Evolutionary conservation across 78 protist species (phyloP).

Genomic region (Paratrimastix pyriformis): DNA sequence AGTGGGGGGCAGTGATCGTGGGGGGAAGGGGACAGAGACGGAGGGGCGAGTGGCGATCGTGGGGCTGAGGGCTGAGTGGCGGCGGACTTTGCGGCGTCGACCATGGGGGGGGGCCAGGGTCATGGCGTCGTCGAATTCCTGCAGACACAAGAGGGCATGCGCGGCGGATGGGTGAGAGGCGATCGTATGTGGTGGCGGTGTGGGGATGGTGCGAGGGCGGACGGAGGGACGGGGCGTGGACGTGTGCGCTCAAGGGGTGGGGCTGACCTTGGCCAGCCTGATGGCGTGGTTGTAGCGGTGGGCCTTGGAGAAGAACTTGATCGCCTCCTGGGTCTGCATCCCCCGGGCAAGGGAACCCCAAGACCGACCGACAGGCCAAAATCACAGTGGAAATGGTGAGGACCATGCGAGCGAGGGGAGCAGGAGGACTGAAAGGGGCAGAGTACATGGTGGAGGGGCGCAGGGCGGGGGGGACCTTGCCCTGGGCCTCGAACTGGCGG

Average conservation of each 20-base stretch:
- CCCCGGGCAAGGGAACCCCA: no score
- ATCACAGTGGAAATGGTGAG: no score
- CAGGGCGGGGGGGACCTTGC: neutral
- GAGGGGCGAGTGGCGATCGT: no score
- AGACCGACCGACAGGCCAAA: no score
- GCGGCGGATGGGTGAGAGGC: neutral
- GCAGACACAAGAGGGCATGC: no score
- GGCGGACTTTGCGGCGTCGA: constrained; percentile 15
- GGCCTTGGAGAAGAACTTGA: constrained; percentile 29
- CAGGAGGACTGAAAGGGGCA: no score
- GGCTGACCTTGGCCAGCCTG: constrained; percentile 46
- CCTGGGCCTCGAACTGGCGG: constrained; percentile 18
- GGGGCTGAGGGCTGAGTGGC: no score
- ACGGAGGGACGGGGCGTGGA: neutral
- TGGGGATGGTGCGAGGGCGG: constrained; percentile 33
- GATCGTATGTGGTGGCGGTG: constrained; percentile 11
- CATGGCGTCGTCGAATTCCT: neutral
- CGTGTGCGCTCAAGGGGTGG: constrained; percentile 20
- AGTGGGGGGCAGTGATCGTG: neutral
- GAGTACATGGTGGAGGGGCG: no score
- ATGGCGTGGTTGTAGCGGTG: constrained; percentile 46
- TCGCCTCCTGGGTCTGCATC: constrained; percentile 45
- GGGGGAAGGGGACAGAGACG: no score
- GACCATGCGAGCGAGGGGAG: no score
- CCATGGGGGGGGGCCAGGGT: constrained; percentile 36